phyloP scores from a whole-genome alignment of 768 basidiomycete genomes.

The Daedaleopsis nitida region DNA sequence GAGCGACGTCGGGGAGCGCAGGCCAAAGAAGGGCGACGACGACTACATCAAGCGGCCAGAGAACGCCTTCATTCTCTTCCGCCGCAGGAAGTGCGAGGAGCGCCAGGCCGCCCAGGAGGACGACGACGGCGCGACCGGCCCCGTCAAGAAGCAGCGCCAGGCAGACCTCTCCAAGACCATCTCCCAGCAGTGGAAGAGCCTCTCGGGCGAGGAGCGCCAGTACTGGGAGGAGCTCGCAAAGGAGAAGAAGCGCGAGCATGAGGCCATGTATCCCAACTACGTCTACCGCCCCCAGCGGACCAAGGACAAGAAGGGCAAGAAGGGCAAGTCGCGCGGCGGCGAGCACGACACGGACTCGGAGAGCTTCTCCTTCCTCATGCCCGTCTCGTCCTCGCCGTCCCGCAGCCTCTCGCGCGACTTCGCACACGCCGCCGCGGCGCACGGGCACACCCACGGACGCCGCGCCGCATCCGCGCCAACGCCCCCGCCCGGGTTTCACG shows the following conservation, averaged over 20 bases:
- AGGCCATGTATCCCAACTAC: constrained; percentile 72
- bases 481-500: constrained; percentile 62
- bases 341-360: constrained; percentile 54
- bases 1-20: constrained; percentile 37
- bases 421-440: background rate
- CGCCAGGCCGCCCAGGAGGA: constrained; percentile 59
- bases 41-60: constrained; percentile 85
- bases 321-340: constrained; percentile 39
- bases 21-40: constrained; percentile 68
- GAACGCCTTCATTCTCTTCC: constrained; percentile 85
- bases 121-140: constrained; percentile 34
- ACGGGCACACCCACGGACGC: constrained; percentile 37
- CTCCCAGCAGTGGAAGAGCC: constrained; percentile 77
- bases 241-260: constrained; percentile 81
- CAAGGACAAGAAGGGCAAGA: constrained; percentile 53
- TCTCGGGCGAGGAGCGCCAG: constrained; percentile 63
- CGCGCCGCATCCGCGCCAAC: constrained; percentile 60
- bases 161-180: constrained; percentile 83
- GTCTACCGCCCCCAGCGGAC: constrained; percentile 74
- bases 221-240: constrained; percentile 79
- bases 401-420: constrained; percentile 41
- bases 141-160: constrained; percentile 73
- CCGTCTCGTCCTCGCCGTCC: constrained; percentile 30
- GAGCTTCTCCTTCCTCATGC: constrained; percentile 51
- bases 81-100: constrained; percentile 76